A percentile compares a stretch with the other conserved stretches of the same genome.
Evolutionary conservation across 805 yeast genomes (phyloP).

Genomic region (Phaffomyces opuntiae): DNA sequence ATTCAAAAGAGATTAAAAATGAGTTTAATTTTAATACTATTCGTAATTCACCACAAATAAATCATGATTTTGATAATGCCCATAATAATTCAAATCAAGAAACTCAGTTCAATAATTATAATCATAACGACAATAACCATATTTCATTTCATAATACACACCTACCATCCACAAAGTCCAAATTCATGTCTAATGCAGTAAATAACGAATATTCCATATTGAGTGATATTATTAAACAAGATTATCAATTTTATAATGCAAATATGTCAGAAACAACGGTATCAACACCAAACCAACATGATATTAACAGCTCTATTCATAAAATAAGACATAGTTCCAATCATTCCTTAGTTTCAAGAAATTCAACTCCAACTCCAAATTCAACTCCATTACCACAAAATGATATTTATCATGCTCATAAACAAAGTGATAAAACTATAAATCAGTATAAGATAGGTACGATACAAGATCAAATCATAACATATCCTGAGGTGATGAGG

Average conservation of each 20-base stretch:
- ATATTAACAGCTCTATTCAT: not conserved
- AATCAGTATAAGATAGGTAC: conserved; percentile 66
- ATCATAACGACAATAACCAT: not conserved
- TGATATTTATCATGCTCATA: conserved; percentile 25
- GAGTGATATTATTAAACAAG: conserved; percentile 51
- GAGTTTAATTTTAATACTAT: not conserved
- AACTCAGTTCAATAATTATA: not conserved
- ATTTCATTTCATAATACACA: not conserved
- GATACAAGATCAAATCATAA: conserved; percentile 30
- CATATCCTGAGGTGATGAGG: conserved; percentile 55
- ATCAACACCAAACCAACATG: conserved; percentile 9
- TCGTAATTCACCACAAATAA: no score
- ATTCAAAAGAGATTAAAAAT: not conserved
- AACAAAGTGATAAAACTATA: conserved; percentile 48
- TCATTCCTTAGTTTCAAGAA: conserved; percentile 4
- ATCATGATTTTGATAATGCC: no score
- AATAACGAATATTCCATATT: conserved; percentile 65
- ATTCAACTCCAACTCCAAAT: conserved; percentile 17
- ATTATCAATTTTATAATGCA: conserved; percentile 10
- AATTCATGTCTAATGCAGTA: conserved; percentile 64
- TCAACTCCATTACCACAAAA: conserved; percentile 7
- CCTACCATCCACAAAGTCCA: conserved; percentile 14
- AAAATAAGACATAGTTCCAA: conserved; percentile 6
- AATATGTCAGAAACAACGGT: conserved; percentile 7
- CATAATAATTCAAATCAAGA: no score